Evolutionary conservation across 345 rosid species (phyloP).

Genomic region (Dovyalis caffra): DNA sequence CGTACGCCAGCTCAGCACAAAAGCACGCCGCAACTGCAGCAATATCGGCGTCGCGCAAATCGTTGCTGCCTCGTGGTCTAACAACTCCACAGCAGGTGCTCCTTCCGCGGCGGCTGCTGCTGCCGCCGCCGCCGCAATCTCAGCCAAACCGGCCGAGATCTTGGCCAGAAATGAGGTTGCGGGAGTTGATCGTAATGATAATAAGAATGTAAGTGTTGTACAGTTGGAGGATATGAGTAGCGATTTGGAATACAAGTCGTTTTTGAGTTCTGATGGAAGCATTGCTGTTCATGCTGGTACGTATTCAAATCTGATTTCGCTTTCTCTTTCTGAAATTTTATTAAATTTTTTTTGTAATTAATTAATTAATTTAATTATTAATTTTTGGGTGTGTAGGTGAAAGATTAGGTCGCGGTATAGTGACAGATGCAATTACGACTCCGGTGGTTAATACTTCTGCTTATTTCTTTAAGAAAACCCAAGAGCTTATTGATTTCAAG

Average conservation of each 20-base stretch:
- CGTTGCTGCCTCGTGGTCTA: constrained; percentile 96
- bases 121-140: constrained; percentile 39
- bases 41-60: constrained; percentile 99
- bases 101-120: constrained; percentile 56
- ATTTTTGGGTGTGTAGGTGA: constrained; percentile 62
- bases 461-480: constrained; percentile 81
- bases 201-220: constrained; percentile 23
- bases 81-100: constrained; percentile 44
- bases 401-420: constrained; percentile 91
- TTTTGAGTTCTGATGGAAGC: constrained; percentile 87
- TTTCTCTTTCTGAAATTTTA: background rate
- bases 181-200: constrained; percentile 17
- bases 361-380: too few relatives aligned
- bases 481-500: constrained; percentile 91
- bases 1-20: constrained; percentile 92
- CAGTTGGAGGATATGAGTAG: constrained; percentile 43
- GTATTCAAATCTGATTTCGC: background rate
- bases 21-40: constrained; percentile 97
- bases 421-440: constrained; percentile 95
- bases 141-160: constrained; percentile 39
- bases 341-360: background rate
- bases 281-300: constrained; percentile 91
- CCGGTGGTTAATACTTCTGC: constrained; percentile 96
- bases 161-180: constrained; percentile 33
- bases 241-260: constrained; percentile 37